These are phyloP conservation scores for Annona squamosa DNA, from an alignment of 164 flowering plant species.

Conservation along the genomic window DNA sequence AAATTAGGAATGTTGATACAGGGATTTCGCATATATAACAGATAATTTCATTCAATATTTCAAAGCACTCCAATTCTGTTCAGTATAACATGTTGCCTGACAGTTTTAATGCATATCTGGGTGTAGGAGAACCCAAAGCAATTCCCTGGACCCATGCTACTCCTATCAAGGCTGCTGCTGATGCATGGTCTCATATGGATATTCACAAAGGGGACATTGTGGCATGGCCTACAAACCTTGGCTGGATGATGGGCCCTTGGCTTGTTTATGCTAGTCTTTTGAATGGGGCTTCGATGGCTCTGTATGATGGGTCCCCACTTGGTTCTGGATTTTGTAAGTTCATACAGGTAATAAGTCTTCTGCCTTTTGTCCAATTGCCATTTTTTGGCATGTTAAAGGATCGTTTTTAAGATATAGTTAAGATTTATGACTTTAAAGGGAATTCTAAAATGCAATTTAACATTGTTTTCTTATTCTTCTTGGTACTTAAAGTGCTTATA, in stretches of 20 bases:
- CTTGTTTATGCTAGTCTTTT: slow-evolving; percentile 82
- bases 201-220: slow-evolving; percentile 73
- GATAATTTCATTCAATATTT: neutral
- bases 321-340: slow-evolving; percentile 85
- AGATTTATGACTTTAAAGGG: neutral
- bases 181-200: slow-evolving; percentile 98
- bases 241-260: slow-evolving; percentile 99
- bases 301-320: slow-evolving; percentile 93
- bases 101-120: slow-evolving; percentile 5
- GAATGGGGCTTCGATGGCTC: slow-evolving; percentile 88
- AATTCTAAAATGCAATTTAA: neutral
- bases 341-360: slow-evolving; percentile 56
- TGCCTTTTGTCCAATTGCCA: neutral
- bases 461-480: neutral
- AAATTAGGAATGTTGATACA: too few relatives aligned
- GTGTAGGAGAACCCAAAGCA: slow-evolving; percentile 88
- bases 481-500: neutral
- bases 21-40: neutral
- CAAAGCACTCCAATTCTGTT: neutral
- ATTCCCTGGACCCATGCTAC: slow-evolving; percentile 86
- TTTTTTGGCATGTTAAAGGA: too few relatives aligned
- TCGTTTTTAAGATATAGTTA: too few relatives aligned
- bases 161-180: slow-evolving; percentile 94
- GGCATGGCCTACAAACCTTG: slow-evolving; percentile 98
- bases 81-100: neutral